Conservation (phyloP, 2,329 filamentous ascomycete genomes). For the Apiospora marii region DNA sequence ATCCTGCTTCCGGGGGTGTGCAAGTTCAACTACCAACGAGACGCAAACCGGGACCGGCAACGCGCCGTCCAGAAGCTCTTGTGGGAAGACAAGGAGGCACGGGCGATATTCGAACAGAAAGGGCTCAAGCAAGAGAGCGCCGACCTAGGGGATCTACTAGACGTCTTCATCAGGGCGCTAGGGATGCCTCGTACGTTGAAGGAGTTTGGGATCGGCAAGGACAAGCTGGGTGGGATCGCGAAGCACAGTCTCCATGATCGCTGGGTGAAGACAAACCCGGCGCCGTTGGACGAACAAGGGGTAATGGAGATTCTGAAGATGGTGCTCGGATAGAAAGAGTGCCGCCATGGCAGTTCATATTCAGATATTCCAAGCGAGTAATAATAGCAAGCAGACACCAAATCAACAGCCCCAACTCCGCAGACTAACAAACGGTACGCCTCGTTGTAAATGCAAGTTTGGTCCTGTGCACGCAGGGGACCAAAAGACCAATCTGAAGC, state of each 20-base stretch:
- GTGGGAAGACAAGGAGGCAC: constrained; percentile 44
- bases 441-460: constrained; percentile 9
- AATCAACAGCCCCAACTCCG: constrained; percentile 16
- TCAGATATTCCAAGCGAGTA: constrained; percentile 13
- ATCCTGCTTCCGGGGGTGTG: constrained; percentile 63
- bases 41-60: constrained; percentile 50
- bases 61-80: constrained; percentile 48
- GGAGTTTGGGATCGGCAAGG: constrained; percentile 57
- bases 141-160: constrained; percentile 60
- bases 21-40: constrained; percentile 58
- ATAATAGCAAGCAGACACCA: constrained; percentile 14
- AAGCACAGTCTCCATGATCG: constrained; percentile 57
- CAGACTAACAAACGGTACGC: neutral
- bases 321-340: constrained; percentile 33
- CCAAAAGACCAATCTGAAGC: neutral
- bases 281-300: constrained; percentile 55
- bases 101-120: constrained; percentile 43
- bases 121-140: constrained; percentile 39
- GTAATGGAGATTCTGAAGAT: constrained; percentile 58
- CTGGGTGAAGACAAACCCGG: constrained; percentile 59
- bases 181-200: constrained; percentile 61
- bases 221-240: constrained; percentile 57
- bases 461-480: neutral
- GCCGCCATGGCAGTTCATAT: constrained; percentile 10
- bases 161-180: constrained; percentile 57